phyloP scores from a whole-genome alignment of 2,329 filamentous ascomycete genomes.

The Cryphonectria radicalis region DNA sequence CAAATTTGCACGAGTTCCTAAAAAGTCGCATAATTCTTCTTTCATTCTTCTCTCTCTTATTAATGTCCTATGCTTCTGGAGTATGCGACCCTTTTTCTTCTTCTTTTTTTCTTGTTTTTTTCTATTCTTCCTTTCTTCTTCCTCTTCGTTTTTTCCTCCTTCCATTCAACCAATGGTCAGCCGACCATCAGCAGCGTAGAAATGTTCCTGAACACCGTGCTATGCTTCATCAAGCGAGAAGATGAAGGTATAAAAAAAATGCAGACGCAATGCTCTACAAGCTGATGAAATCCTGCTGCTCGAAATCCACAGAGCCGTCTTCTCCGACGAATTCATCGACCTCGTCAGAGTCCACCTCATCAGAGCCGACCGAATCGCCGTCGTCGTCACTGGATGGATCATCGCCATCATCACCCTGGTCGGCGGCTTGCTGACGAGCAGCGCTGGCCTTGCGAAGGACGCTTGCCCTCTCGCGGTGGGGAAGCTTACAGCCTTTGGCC shows the following conservation, averaged over 20 bases:
- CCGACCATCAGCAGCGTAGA: background rate
- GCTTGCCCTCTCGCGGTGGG: slow-evolving; percentile 86
- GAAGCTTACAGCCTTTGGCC: slow-evolving; percentile 79
- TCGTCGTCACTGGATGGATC: slow-evolving; percentile 82
- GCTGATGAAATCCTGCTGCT: slow-evolving; percentile 62
- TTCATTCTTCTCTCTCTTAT: background rate
- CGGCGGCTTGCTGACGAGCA: slow-evolving; percentile 44
- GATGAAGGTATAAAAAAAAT: background rate
- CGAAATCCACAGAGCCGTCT: slow-evolving; percentile 60
- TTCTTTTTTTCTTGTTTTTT: background rate
- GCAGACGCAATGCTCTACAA: slow-evolving; percentile 6
- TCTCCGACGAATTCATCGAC: slow-evolving; percentile 67
- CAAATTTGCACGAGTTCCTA: background rate
- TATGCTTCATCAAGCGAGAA: slow-evolving; percentile 18
- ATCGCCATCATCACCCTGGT: slow-evolving; percentile 58
- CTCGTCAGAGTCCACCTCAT: slow-evolving; percentile 80
- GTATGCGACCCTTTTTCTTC: background rate
- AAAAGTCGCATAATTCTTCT: background rate
- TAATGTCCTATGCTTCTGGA: background rate
- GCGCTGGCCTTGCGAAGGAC: slow-evolving; percentile 70
- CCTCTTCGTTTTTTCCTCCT: background rate
- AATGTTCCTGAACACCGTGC: slow-evolving; percentile 8
- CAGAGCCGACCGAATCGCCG: slow-evolving; percentile 67
- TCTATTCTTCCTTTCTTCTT: background rate
- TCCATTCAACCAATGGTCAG: background rate